These are phyloP conservation scores for Colletotrichum musae DNA, from an alignment of 2,329 filamentous ascomycete species.

Conservation along the genomic window DNA sequence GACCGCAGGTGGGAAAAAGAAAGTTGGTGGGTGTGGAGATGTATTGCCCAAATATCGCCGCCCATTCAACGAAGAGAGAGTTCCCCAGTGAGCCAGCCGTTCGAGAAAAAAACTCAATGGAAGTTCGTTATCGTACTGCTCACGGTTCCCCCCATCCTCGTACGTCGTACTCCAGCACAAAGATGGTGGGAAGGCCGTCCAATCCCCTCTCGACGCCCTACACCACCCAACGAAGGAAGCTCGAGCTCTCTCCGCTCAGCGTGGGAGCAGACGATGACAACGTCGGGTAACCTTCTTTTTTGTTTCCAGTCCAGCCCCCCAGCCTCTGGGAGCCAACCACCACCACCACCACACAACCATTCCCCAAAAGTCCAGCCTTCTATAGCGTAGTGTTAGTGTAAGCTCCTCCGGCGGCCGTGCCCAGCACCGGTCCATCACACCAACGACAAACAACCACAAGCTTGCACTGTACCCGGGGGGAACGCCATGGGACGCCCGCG, in stretches of 20 bases:
- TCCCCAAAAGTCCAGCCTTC: conserved; percentile 21
- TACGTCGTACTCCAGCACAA: too few species aligned
- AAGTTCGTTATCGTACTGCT: conserved; percentile 17
- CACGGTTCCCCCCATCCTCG: conserved; percentile 12
- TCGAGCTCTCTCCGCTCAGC: conserved; percentile 22
- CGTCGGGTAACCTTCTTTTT: conserved; percentile 38
- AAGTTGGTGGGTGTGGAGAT: conserved; percentile 25
- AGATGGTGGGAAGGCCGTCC: neutral
- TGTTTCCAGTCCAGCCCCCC: conserved; percentile 15
- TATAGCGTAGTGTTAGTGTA: neutral
- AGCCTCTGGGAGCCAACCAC: conserved; percentile 5
- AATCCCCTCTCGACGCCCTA: conserved; percentile 35
- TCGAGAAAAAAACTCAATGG: too few species aligned
- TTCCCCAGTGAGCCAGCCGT: too few species aligned
- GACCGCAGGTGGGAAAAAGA: neutral
- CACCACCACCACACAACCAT: too few species aligned
- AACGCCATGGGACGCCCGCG: conserved; percentile 20
- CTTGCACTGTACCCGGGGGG: neutral
- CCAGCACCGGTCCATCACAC: conserved; percentile 1
- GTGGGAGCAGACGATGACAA: conserved; percentile 26
- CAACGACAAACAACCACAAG: neutral
- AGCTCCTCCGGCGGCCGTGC: conserved; percentile 13
- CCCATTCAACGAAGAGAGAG: neutral
- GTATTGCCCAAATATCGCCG: too few species aligned
- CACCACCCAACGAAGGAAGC: conserved; percentile 11